phyloP scores from a whole-genome alignment of 768 basidiomycete species.

The Tubosaeta brunneosetosa region DNA sequence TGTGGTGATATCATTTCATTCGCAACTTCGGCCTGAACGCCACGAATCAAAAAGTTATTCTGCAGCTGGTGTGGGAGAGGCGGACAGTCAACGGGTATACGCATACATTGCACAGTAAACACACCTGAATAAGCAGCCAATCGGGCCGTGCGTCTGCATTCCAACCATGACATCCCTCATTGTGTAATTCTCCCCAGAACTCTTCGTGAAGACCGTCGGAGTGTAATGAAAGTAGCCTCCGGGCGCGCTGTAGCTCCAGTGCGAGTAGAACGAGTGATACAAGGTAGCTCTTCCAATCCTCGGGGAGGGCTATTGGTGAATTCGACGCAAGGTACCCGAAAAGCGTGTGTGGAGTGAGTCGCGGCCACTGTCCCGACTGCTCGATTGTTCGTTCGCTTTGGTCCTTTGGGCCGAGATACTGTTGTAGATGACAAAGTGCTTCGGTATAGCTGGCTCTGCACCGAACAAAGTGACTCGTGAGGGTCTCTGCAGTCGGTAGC shows the following conservation, averaged over 20 bases:
- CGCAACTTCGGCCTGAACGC: constrained; percentile 40
- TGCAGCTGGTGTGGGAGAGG: constrained; percentile 36
- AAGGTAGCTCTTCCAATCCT: constrained; percentile 27
- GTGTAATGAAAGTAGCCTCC: neutral
- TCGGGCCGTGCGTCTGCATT: constrained; percentile 25
- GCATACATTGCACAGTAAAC: neutral
- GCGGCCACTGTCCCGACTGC: constrained; percentile 32
- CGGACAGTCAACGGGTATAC: neutral
- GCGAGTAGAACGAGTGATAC: constrained; percentile 23
- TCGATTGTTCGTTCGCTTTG: constrained; percentile 9
- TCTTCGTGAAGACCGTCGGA: neutral
- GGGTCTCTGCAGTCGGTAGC: neutral
- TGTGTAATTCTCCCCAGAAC: neutral
- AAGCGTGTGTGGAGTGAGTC: constrained; percentile 26
- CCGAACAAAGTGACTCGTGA: constrained; percentile 1
- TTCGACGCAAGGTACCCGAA: constrained; percentile 26
- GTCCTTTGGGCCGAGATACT: constrained; percentile 8
- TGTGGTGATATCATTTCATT: constrained; percentile 41
- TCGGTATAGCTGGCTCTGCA: neutral
- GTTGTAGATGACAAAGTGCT: neutral
- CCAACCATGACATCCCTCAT: constrained; percentile 7
- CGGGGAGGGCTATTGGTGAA: constrained; percentile 5
- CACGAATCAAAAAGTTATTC: constrained; percentile 39
- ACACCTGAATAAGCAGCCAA: constrained; percentile 43
- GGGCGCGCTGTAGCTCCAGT: constrained; percentile 26